Evolutionary conservation across 148 eudicot species (phyloP).

Genomic region (Suaeda aralocaspica): DNA sequence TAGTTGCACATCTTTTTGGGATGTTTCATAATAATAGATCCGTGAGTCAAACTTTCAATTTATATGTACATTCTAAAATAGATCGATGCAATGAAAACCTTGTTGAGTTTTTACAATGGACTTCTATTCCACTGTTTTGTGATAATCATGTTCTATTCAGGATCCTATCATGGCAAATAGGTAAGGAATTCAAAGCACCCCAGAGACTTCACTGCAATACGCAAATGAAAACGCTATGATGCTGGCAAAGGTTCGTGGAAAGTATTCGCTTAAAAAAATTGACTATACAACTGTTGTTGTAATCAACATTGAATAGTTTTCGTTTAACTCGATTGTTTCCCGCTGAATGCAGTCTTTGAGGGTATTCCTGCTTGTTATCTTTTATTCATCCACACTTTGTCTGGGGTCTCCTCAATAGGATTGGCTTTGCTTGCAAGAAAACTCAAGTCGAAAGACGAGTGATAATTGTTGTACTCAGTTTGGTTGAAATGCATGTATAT

Average conservation of each 20-base stretch:
- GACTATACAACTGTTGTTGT: not conserved
- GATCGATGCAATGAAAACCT: not conserved
- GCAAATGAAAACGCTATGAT: conserved; percentile 84
- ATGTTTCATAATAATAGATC: not conserved
- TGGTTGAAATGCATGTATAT: not conserved
- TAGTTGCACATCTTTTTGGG: not conserved
- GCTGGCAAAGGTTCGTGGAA: conserved; percentile 64
- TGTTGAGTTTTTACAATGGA: not conserved
- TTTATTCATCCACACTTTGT: conserved; percentile 64
- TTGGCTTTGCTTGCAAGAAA: conserved; percentile 62
- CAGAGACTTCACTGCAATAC: conserved; percentile 76
- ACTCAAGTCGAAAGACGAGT: conserved; percentile 57
- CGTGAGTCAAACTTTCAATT: not conserved
- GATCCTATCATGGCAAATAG: conserved; percentile 74
- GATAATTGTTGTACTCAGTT: conserved; percentile 29
- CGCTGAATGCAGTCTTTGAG: conserved; percentile 68
- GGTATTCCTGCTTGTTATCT: conserved; percentile 52
- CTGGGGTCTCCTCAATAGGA: conserved; percentile 59
- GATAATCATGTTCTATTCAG: conserved; percentile 30
- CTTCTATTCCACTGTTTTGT: not conserved
- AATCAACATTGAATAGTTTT: not conserved
- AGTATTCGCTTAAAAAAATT: not conserved
- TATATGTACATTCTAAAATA: not conserved
- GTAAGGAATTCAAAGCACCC: conserved; percentile 82
- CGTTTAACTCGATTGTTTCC: not conserved